Conservation (phyloP, 1,284 basidiomycete species). For the Thecaphora thlaspeos region DNA sequence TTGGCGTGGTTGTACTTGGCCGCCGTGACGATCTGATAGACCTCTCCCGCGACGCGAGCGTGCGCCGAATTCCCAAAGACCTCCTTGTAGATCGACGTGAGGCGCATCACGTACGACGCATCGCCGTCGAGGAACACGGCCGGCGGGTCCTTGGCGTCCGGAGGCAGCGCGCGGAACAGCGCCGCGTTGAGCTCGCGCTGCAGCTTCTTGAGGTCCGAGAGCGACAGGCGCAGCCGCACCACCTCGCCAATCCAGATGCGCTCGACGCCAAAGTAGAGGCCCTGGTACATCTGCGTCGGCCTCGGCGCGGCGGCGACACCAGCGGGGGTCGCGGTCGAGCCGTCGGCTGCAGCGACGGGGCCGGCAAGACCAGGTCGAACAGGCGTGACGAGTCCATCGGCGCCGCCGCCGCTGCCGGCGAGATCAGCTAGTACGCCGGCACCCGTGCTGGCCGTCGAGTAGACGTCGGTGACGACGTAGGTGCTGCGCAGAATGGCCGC, state of each 20-base stretch:
- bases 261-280: constrained; percentile 39
- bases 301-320: not conserved
- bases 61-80: too few relatives aligned
- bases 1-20: constrained; percentile 12
- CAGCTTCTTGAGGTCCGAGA: constrained; percentile 26
- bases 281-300: constrained; percentile 24
- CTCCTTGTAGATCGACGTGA: constrained; percentile 27
- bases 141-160: constrained; percentile 12
- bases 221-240: constrained; percentile 31
- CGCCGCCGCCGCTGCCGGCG: too few relatives aligned
- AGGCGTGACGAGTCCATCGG: too few relatives aligned
- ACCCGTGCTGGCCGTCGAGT: constrained; percentile 16
- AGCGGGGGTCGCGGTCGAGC: too few relatives aligned
- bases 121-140: constrained; percentile 23
- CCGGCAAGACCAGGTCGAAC: too few relatives aligned
- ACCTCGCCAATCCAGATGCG: constrained; percentile 48
- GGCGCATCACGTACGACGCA: constrained; percentile 25
- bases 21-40: constrained; percentile 20
- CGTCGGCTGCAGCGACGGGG: constrained; percentile 1
- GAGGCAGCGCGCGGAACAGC: constrained; percentile 13
- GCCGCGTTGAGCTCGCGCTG: constrained; percentile 24
- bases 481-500: constrained; percentile 13
- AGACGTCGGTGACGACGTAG: constrained; percentile 25
- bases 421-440: constrained; percentile 21
- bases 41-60: constrained; percentile 28